Evolutionary conservation across 2,329 filamentous ascomycete genomes (phyloP), one percentile per base, ranked within the genome.

Genomic region (Hypoxylon sp.): DNA sequence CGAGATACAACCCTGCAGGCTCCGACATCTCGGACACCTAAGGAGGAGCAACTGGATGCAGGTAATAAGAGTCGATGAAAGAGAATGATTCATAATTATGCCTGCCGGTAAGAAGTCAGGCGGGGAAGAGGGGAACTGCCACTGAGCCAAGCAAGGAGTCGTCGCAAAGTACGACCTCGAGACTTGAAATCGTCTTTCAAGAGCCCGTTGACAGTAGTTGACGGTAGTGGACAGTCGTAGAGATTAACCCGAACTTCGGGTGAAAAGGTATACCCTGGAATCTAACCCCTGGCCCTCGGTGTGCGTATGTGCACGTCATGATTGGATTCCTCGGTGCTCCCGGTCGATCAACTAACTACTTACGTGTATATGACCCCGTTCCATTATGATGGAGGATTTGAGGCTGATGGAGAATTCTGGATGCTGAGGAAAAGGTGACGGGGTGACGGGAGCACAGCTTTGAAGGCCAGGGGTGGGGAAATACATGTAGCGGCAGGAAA

Each of bases 291-390:
- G 32, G 55, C 39, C 24, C 44, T 60, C 60, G 61, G 61, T 65
- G 57, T 65, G 31, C 29, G 17, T 57, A 21, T 46, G 29, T 39
- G 35, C 39, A 50, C 21, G 35, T 46, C 37, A 39, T 66, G 52
- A 68, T 70, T 68, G 62, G 68, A 54, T 62, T 64, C 44, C 44
- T 64, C 62, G 68, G 65, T 54, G 46, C 63, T 70, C 31, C 68
- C 65, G 62, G 62, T 29, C 55, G 62, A 63, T 65, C 57, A 57
- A 55, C 64, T 59, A 67, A 60, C 60, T 48, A 57, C 21, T 55
- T 62, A 46, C 17, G 58, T 57, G 32, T 64, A 53, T n/a, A 46
- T 21, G 32, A 53, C 17, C 39, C 44, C 54, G 32, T 52, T 56
- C 39, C 44, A 35, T 17, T 56, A 27, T 44, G 42, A 59, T 51